These are phyloP conservation scores for Diatrype stigma DNA, from an alignment of 2,329 filamentous ascomycete species.

Conservation along the genomic window DNA sequence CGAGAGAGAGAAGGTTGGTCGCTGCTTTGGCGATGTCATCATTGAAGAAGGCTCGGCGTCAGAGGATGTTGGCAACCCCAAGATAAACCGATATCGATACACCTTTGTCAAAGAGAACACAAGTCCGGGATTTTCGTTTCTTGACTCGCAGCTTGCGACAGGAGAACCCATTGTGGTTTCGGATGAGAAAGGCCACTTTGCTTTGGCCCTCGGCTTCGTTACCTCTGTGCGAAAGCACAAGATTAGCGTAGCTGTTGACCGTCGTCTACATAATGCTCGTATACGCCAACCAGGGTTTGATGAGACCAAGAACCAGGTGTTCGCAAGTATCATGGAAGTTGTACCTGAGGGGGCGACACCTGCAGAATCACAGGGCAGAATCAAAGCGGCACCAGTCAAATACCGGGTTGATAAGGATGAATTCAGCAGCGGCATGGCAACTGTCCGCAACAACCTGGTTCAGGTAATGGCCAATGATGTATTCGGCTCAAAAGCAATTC, in stretches of 20 bases:
- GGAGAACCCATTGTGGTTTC: constrained; percentile 96
- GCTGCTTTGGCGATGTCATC: constrained; percentile 85
- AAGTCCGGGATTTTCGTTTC: constrained; percentile 68
- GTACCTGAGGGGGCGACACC: constrained; percentile 50
- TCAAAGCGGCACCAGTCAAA: constrained; percentile 52
- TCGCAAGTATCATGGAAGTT: constrained; percentile 89
- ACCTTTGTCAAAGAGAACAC: constrained; percentile 70
- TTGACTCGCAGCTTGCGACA: constrained; percentile 80
- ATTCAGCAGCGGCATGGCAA: constrained; percentile 96
- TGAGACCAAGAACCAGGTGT: constrained; percentile 72
- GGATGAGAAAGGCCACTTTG: constrained; percentile 92
- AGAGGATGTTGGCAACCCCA: constrained; percentile 66
- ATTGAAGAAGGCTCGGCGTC: constrained; percentile 73
- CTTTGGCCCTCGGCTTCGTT: constrained; percentile 87
- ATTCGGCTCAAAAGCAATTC: constrained; percentile 66
- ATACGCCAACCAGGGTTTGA: constrained; percentile 74
- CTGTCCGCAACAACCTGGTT: constrained; percentile 87
- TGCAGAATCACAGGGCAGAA: constrained; percentile 47
- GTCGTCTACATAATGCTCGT: constrained; percentile 81
- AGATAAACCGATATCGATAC: constrained; percentile 90
- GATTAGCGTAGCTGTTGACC: constrained; percentile 86
- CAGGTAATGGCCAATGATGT: constrained; percentile 82
- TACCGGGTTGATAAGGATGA: constrained; percentile 97
- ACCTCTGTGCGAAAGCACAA: constrained; percentile 68
- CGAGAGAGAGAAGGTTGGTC: constrained; percentile 81